Conservation (phyloP, 176 grass and related monocot species). For the Zizania latifolia region DNA sequence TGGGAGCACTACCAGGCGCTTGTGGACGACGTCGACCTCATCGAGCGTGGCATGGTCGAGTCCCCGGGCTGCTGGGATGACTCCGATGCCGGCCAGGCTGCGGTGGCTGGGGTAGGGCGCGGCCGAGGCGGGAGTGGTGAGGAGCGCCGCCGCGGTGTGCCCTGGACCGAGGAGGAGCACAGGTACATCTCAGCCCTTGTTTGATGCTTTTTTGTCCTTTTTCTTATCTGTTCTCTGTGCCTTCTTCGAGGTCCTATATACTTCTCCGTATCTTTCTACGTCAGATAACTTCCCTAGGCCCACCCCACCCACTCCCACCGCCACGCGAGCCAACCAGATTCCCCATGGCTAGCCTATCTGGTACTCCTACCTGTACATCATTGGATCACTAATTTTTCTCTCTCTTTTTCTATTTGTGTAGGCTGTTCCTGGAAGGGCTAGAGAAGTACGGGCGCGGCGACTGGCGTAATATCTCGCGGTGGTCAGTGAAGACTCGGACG, state of each 20-base stretch:
- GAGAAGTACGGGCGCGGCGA: constrained; percentile 81
- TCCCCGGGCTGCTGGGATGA: constrained; percentile 40
- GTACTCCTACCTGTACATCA: too few relatives aligned
- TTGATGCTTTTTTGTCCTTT: background rate
- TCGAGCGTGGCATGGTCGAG: constrained; percentile 64
- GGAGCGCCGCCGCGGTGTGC: constrained; percentile 63
- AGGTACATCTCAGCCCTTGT: too few relatives aligned
- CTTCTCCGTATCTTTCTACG: constrained; percentile 6
- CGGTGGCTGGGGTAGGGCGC: too few relatives aligned
- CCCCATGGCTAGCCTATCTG: background rate
- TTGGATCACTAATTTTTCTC: background rate
- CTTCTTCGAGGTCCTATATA: constrained; percentile 21
- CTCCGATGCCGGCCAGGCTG: background rate
- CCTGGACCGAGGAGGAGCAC: constrained; percentile 92
- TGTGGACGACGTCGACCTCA: constrained; percentile 52
- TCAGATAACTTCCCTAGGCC: background rate
- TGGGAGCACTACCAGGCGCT: constrained; percentile 62
- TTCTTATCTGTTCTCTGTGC: background rate
- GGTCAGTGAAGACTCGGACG: constrained; percentile 83
- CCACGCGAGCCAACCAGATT: background rate
- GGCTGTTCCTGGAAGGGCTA: constrained; percentile 72
- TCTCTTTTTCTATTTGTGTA: background rate
- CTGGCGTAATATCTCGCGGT: constrained; percentile 90
- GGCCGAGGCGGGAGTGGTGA: too few relatives aligned
- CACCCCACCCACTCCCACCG: background rate